phyloP scores from a whole-genome alignment of 1,284 basidiomycete species.

The Apiotrichum siamense region DNA sequence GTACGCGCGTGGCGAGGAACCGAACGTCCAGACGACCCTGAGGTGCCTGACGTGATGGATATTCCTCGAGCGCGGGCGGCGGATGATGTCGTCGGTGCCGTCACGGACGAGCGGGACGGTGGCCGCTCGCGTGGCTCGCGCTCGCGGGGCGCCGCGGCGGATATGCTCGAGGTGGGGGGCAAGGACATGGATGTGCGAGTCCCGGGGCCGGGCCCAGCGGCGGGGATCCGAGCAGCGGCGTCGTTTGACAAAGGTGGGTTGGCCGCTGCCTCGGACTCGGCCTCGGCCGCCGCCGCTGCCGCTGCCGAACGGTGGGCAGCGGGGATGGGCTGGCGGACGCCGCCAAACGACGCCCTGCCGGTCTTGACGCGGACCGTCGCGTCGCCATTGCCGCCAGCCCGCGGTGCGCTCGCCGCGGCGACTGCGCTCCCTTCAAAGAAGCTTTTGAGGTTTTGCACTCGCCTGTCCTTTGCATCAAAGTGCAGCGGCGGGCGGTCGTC shows the following conservation, averaged over 20 bases:
- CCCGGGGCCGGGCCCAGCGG: not conserved
- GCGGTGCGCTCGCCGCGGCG: not conserved
- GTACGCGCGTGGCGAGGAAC: not conserved
- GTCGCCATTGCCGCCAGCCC: not conserved
- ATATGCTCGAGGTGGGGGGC: too few species aligned
- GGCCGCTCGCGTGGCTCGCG: not conserved
- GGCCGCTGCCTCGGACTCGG: not conserved
- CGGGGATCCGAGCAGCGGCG: not conserved
- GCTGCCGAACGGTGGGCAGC: not conserved
- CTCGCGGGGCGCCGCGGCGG: too few species aligned
- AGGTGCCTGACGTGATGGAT: constrained; percentile 3
- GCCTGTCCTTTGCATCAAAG: constrained; percentile 11
- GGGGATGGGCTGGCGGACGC: not conserved
- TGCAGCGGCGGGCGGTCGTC: constrained; percentile 1
- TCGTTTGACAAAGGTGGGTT: too few species aligned
- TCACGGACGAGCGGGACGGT: not conserved
- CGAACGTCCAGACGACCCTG: not conserved
- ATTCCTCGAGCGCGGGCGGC: not conserved
- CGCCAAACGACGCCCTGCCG: not conserved
- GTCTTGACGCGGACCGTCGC: not conserved
- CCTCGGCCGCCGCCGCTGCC: not conserved
- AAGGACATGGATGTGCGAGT: not conserved
- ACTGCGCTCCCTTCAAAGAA: not conserved
- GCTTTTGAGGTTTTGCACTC: not conserved
- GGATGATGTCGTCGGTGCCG: too few species aligned